A percentile compares a stretch with the other conserved stretches of the same genome.
These are phyloP conservation scores for Cladophialophora psammophila DNA, from an alignment of 2,329 filamentous ascomycete species.

Conservation along the genomic window DNA sequence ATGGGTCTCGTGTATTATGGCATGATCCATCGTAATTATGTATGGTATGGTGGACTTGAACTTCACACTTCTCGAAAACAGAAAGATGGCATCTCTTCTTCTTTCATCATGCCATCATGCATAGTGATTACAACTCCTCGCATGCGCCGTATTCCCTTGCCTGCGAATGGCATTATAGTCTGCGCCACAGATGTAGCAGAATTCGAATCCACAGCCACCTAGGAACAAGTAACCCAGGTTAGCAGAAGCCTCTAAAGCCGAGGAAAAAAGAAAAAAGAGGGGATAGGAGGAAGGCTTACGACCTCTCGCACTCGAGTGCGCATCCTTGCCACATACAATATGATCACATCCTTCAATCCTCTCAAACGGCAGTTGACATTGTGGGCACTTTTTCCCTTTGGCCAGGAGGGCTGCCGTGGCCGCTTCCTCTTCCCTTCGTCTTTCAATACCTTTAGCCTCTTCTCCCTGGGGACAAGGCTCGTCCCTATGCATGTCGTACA, in stretches of 20 bases:
- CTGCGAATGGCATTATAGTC: constrained; percentile 20
- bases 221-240: background rate
- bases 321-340: constrained; percentile 22
- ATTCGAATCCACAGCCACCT: constrained; percentile 25
- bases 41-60: too few relatives aligned
- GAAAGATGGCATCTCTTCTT: background rate
- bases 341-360: constrained; percentile 25
- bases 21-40: too few relatives aligned
- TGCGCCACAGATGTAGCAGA: constrained; percentile 24
- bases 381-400: constrained; percentile 24
- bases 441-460: constrained; percentile 6
- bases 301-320: constrained; percentile 15
- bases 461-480: constrained; percentile 26
- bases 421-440: constrained; percentile 21
- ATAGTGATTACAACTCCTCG: constrained; percentile 16
- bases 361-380: constrained; percentile 19
- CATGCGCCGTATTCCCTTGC: constrained; percentile 21
- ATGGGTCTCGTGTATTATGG: too few relatives aligned
- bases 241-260: background rate
- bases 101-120: background rate
- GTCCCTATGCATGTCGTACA: constrained; percentile 20
- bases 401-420: constrained; percentile 19
- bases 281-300: constrained; percentile 3
- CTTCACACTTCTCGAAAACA: too few relatives aligned
- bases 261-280: background rate